Conservation (phyloP, 768 basidiomycete genomes). For the Lentinula sp. region DNA sequence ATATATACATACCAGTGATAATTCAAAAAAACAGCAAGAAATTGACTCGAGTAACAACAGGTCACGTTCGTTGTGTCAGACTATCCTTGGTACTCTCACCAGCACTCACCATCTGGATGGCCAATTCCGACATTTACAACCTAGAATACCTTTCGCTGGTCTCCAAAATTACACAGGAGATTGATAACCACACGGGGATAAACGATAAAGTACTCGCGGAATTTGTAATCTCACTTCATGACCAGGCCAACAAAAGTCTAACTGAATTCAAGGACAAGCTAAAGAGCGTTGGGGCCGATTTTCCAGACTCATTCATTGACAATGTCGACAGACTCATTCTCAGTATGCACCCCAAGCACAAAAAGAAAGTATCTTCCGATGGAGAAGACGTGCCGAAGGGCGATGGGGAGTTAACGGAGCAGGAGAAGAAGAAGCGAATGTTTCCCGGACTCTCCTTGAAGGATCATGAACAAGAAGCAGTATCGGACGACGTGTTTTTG, state of each 20-base stretch:
- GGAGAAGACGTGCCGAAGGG: conserved; percentile 26
- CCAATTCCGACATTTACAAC: conserved; percentile 77
- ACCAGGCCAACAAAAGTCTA: conserved; percentile 67
- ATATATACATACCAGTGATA: too few relatives aligned
- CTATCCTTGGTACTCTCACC: background rate
- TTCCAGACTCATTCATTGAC: conserved; percentile 87
- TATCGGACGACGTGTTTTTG: conserved; percentile 75
- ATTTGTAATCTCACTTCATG: conserved; percentile 89
- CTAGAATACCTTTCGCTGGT: conserved; percentile 92
- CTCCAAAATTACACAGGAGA: conserved; percentile 87
- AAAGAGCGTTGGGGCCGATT: conserved; percentile 69
- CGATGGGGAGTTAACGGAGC: conserved; percentile 41
- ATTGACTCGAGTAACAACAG: background rate
- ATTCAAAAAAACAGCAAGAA: background rate
- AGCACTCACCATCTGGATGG: conserved; percentile 32
- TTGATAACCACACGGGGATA: conserved; percentile 78
- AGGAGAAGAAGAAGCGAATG: conserved; percentile 75
- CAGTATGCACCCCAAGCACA: conserved; percentile 93
- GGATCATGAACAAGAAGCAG: conserved; percentile 60
- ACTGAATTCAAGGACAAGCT: conserved; percentile 79
- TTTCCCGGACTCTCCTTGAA: conserved; percentile 88
- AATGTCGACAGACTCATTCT: conserved; percentile 93
- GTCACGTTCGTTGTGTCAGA: background rate
- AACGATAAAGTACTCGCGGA: conserved; percentile 94
- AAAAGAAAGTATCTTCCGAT: conserved; percentile 47